These are phyloP conservation scores for Eugenia klotzschiana DNA, from an alignment of 441 rosid genomes.

Conservation along the genomic window DNA sequence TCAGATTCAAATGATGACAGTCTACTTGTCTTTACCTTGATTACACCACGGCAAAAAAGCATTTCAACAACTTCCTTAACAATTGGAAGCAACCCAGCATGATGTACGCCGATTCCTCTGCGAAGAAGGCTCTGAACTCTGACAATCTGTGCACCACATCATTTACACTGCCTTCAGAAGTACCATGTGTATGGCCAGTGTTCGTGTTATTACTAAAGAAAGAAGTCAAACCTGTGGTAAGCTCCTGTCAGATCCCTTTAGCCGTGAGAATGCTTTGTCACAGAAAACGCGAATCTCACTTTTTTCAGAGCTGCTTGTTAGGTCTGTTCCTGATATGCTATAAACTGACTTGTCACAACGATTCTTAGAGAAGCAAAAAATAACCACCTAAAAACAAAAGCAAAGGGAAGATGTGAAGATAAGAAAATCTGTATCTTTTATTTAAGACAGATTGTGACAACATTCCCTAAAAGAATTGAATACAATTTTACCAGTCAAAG, in stretches of 20 bases:
- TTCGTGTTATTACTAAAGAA: background rate
- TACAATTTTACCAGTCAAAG: background rate
- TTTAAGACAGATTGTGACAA: background rate
- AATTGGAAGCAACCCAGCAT: constrained; percentile 98
- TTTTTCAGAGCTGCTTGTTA: constrained; percentile 77
- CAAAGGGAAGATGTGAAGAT: constrained; percentile 4
- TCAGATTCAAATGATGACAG: background rate
- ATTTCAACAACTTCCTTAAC: constrained; percentile 98
- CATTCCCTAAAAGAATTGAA: background rate
- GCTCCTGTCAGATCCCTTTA: constrained; percentile 90
- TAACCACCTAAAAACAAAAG: constrained; percentile 45
- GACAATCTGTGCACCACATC: constrained; percentile 48
- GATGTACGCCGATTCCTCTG: constrained; percentile 95
- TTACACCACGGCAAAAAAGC: constrained; percentile 96
- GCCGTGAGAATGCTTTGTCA: constrained; percentile 88
- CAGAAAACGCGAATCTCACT: constrained; percentile 84
- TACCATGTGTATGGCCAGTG: background rate
- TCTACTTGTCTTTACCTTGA: constrained; percentile 46
- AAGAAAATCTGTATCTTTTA: background rate
- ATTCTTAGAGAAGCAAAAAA: constrained; percentile 95
- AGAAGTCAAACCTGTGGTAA: constrained; percentile 78
- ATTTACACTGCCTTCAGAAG: constrained; percentile 6
- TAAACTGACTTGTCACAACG: constrained; percentile 90
- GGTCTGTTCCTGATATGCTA: constrained; percentile 57
- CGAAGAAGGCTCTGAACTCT: constrained; percentile 80